These are phyloP conservation scores for Pezicula carpinea DNA, from an alignment of 2,329 filamentous ascomycete genomes.

Conservation along the genomic window DNA sequence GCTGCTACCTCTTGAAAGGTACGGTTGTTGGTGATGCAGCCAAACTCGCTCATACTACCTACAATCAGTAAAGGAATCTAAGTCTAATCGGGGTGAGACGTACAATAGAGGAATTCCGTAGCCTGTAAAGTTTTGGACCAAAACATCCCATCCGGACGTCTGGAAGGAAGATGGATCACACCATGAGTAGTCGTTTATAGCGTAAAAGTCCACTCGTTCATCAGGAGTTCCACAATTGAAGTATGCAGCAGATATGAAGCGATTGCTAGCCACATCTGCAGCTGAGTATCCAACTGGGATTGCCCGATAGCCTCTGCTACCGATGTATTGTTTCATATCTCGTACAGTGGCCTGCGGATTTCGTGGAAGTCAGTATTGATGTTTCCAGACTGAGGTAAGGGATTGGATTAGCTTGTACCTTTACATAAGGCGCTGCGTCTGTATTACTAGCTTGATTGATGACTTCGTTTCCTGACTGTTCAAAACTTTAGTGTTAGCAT, in stretches of 20 bases:
- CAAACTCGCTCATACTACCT: constrained; percentile 72
- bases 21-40: constrained; percentile 78
- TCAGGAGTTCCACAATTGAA: constrained; percentile 69
- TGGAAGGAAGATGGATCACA: constrained; percentile 56
- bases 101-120: constrained; percentile 60
- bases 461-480: constrained; percentile 56
- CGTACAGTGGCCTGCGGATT: constrained; percentile 42
- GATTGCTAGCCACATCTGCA: constrained; percentile 65
- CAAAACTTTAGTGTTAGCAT: no score
- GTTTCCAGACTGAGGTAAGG: no score
- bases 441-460: constrained; percentile 51
- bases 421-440: constrained; percentile 49
- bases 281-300: constrained; percentile 56
- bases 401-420: constrained; percentile 19
- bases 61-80: constrained; percentile 5
- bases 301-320: constrained; percentile 39
- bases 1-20: constrained; percentile 75
- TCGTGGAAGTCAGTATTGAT: no score
- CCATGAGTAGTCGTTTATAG: constrained; percentile 65
- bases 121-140: constrained; percentile 62
- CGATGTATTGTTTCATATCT: constrained; percentile 51
- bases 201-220: constrained; percentile 63
- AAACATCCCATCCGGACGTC: constrained; percentile 62
- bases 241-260: constrained; percentile 63
- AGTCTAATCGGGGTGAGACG: constrained; percentile 1